Evolutionary conservation across 2,329 filamentous ascomycete genomes (phyloP).

Genomic region (Aspergillus sp.): DNA sequence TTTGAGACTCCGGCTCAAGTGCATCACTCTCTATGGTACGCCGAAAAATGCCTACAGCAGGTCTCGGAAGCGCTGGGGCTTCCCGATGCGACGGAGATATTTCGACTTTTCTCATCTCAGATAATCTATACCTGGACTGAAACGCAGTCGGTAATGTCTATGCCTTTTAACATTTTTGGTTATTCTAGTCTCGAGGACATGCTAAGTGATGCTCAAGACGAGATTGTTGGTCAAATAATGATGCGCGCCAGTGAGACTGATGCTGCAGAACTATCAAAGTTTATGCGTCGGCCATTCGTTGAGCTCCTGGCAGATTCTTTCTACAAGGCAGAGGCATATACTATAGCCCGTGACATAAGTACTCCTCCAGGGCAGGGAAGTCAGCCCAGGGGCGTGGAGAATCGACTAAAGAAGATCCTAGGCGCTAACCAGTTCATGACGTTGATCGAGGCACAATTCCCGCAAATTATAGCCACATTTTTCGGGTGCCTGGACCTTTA

Average conservation of each 20-base stretch:
- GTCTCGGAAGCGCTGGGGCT: slow-evolving; percentile 68
- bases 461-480: slow-evolving; percentile 72
- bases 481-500: slow-evolving; percentile 78
- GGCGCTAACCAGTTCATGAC: slow-evolving; percentile 65
- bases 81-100: slow-evolving; percentile 67
- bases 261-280: slow-evolving; percentile 58
- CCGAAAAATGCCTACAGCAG: slow-evolving; percentile 66
- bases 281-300: slow-evolving; percentile 54
- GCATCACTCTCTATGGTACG: slow-evolving; percentile 64
- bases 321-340: slow-evolving; percentile 77
- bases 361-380: slow-evolving; percentile 43
- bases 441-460: slow-evolving; percentile 68
- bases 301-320: slow-evolving; percentile 69
- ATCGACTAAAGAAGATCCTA: slow-evolving; percentile 66
- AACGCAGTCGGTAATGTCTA: slow-evolving; percentile 61
- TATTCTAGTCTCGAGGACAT: slow-evolving; percentile 70
- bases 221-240: slow-evolving; percentile 75
- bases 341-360: slow-evolving; percentile 72
- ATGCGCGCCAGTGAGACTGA: slow-evolving; percentile 74
- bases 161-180: slow-evolving; percentile 84
- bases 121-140: slow-evolving; percentile 89
- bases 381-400: slow-evolving; percentile 59
- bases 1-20: slow-evolving; percentile 85
- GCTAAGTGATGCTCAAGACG: slow-evolving; percentile 68
- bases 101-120: slow-evolving; percentile 82